These are phyloP conservation scores for Pyrenophora graminea DNA, from an alignment of 2,329 filamentous ascomycete species.

Conservation along the genomic window DNA sequence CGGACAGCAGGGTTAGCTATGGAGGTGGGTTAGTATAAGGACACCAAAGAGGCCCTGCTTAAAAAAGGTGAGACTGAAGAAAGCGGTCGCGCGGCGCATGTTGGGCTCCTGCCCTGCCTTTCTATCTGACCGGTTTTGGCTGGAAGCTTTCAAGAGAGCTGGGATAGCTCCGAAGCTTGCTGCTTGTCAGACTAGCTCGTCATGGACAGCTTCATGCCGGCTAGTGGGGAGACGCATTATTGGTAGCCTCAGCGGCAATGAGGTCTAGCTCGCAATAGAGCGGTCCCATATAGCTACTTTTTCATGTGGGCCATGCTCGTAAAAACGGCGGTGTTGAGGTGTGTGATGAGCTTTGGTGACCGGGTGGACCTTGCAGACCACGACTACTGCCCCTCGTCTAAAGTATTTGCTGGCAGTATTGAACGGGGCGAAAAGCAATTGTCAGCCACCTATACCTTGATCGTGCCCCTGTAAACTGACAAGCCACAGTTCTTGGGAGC, in stretches of 20 bases:
- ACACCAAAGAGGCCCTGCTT: slow-evolving; percentile 9
- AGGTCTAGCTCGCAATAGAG: slow-evolving; percentile 5
- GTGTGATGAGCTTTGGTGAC: slow-evolving; percentile 21
- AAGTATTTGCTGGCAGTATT: slow-evolving; percentile 19
- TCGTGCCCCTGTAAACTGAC: slow-evolving; percentile 23
- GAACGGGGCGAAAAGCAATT: slow-evolving; percentile 12
- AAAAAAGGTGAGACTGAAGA: slow-evolving; percentile 9
- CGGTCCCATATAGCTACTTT: slow-evolving; percentile 15
- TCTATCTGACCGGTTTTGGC: slow-evolving; percentile 30
- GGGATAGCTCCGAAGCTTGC: slow-evolving; percentile 32
- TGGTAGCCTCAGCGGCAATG: slow-evolving; percentile 12
- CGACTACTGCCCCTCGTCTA: slow-evolving; percentile 16
- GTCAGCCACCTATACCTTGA: slow-evolving; percentile 25
- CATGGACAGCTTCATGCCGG: slow-evolving; percentile 28
- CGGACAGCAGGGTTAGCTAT: slow-evolving; percentile 2
- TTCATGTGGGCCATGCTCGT: slow-evolving; percentile 17
- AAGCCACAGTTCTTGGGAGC: slow-evolving; percentile 23
- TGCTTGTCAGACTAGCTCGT: slow-evolving; percentile 37
- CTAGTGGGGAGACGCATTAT: slow-evolving; percentile 27
- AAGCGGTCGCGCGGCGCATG: slow-evolving; percentile 18
- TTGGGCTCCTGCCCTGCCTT: slow-evolving; percentile 27
- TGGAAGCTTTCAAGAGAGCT: slow-evolving; percentile 29
- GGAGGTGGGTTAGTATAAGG: slow-evolving; percentile 17
- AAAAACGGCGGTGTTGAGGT: slow-evolving; percentile 32
- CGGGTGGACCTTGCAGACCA: slow-evolving; percentile 18